Evolutionary conservation across 2,329 filamentous ascomycete species (phyloP).

Genomic region (Scedosporium apiospermum): DNA sequence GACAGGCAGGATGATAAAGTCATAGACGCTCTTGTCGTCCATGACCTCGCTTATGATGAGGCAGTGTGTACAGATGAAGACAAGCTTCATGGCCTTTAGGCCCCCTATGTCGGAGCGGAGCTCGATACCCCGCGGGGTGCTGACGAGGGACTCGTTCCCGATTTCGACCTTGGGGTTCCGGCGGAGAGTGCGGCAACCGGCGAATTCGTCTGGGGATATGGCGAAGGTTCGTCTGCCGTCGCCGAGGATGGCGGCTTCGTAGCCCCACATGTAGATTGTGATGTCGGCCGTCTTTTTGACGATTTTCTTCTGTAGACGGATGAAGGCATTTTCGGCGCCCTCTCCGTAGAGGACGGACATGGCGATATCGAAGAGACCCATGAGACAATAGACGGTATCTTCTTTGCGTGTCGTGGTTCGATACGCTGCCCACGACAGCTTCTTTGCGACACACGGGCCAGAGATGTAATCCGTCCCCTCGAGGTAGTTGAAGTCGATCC

Average conservation of each 20-base stretch:
- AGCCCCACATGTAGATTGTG: constrained; percentile 4
- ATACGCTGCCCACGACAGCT: constrained; percentile 17
- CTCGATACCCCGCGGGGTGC: neutral
- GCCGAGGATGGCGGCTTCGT: constrained; percentile 1
- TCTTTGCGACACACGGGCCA: constrained; percentile 7
- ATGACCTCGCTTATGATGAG: neutral
- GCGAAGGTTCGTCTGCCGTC: neutral
- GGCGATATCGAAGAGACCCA: constrained; percentile 23
- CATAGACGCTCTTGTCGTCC: neutral
- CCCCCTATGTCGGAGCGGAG: neutral
- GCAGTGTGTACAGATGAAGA: neutral
- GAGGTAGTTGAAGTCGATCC: constrained; percentile 7
- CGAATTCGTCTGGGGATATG: constrained; percentile 2
- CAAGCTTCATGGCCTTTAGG: neutral
- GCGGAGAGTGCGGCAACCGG: constrained; percentile 7
- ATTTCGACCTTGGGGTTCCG: neutral
- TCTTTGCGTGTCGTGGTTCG: constrained; percentile 19
- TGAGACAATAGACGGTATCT: constrained; percentile 21
- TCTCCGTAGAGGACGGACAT: constrained; percentile 24
- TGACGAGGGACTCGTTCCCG: constrained; percentile 1
- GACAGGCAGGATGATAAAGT: neutral
- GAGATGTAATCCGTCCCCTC: constrained; percentile 8
- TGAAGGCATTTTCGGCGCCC: constrained; percentile 18
- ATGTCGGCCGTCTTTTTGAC: constrained; percentile 20
- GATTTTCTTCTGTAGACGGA: constrained; percentile 23